These are phyloP conservation scores for Iris pallida DNA, from an alignment of 116 monocot genomes.

Conservation along the genomic window DNA sequence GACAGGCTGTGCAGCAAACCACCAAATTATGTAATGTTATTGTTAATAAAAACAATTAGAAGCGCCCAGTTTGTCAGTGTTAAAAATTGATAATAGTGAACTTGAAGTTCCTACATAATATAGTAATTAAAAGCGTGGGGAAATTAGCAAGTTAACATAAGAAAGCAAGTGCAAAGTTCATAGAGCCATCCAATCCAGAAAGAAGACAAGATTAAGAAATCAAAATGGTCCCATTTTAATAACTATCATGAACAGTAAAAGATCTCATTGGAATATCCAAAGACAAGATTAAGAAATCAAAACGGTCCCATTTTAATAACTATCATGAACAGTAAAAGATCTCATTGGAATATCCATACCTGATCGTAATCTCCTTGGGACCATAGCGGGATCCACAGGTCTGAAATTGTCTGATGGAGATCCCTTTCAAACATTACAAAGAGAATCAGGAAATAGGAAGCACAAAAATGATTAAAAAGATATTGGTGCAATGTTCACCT, in stretches of 20 bases:
- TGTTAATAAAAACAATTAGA: too few species aligned
- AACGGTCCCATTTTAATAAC: background rate
- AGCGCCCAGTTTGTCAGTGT: too few species aligned
- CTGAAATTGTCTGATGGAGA: background rate
- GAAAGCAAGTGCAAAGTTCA: background rate
- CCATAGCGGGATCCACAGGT: constrained; percentile 6
- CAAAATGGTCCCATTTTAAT: background rate
- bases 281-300: background rate
- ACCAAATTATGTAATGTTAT: too few species aligned
- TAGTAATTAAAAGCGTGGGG: background rate
- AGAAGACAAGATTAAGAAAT: background rate
- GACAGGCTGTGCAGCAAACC: background rate
- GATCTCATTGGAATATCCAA: background rate
- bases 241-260: background rate
- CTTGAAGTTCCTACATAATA: background rate
- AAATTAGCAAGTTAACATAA: constrained; percentile 2
- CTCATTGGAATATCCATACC: background rate
- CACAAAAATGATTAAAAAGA: background rate
- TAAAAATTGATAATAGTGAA: too few species aligned
- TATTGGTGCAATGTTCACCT: background rate
- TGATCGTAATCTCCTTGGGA: constrained; percentile 7
- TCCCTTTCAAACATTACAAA: background rate
- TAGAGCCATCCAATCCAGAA: background rate
- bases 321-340: background rate
- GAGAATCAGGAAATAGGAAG: background rate